A percentile compares a stretch with the other conserved stretches of the same genome.
phyloP scores from a whole-genome alignment of 371 early-diverging fungal genomes.

The Mycotypha africana region DNA sequence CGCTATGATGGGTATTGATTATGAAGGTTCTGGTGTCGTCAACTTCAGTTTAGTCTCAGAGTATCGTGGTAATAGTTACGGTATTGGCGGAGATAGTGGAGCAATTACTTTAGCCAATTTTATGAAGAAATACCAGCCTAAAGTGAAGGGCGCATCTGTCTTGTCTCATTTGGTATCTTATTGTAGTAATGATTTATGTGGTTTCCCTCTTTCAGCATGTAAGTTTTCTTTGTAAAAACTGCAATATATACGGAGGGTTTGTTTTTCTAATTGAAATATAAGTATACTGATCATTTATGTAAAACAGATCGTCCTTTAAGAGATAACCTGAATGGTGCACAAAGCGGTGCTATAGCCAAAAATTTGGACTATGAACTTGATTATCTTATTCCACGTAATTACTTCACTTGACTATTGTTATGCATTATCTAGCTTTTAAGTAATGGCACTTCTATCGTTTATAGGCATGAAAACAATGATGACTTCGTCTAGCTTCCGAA shows the following conservation, averaged over 20 bases:
- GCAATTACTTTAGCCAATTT: slow-evolving; percentile 24
- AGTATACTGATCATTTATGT: too few species aligned
- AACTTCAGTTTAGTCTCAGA: slow-evolving; percentile 12
- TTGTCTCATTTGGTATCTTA: slow-evolving; percentile 16
- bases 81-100: slow-evolving; percentile 24
- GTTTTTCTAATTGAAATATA: too few species aligned
- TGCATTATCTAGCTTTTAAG: not conserved
- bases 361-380: slow-evolving; percentile 22
- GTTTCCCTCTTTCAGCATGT: slow-evolving; percentile 7
- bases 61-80: slow-evolving; percentile 30
- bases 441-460: not conserved
- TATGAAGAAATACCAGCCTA: slow-evolving; percentile 20
- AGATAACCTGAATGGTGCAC: slow-evolving; percentile 29
- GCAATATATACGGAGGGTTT: too few species aligned
- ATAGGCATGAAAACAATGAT: slow-evolving; percentile 11
- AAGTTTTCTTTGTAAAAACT: slow-evolving; percentile 2
- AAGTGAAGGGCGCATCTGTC: slow-evolving; percentile 20
- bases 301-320: slow-evolving; percentile 15
- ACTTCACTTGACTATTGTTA: not conserved
- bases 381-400: slow-evolving; percentile 26
- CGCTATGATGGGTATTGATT: slow-evolving; percentile 17
- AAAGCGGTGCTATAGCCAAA: slow-evolving; percentile 23
- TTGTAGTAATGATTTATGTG: slow-evolving; percentile 1
- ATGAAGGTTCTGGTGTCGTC: slow-evolving; percentile 5
- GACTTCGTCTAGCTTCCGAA: slow-evolving; percentile 3